Evolutionary conservation across 2,329 filamentous ascomycete genomes (phyloP), one percentile per base, ranked within the genome.

Genomic region (Trichoderma atroviride): DNA sequence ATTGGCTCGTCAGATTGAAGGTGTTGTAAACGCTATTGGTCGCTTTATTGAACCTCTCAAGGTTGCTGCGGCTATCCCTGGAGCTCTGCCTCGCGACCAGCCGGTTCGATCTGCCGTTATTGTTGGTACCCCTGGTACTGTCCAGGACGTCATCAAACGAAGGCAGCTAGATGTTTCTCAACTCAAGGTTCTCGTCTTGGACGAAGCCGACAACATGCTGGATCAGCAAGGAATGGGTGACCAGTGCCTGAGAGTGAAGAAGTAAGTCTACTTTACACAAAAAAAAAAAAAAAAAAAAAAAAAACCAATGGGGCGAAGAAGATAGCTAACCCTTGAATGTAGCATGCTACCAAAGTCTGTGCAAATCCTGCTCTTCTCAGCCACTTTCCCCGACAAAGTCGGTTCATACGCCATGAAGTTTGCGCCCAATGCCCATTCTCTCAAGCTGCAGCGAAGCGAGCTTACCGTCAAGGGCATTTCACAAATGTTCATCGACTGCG

Each of bases 171-270:
- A 97, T 74, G 81, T 89, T 0, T 88, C 86, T 22, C 82, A 89
- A 69, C 84, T 99, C 74, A 92, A 89, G 79, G 87, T 97, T 10
- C 86, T 99, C 71, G 95, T 97, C 68, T 86, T 99, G 65, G 96
- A 99, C 76, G 96, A 99, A 83, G 96, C 96, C 69, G 96, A 99
- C 83, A 98, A 97, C 83, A 99, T 99, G 96, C 84, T 99, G 70
- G 96, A 98, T 77, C 91, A 95, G 81, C 93, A 97, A 81, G 95
- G 96, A 63, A 85, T 99, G 68, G 96, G 96, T 64, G 96, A 98
- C 70, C 96, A 99, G 82, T 98, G 95, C 80, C 88, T 94, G 75
- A 90, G 94, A 74, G 93, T 97, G 74, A 97, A 96, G 84, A 81
- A 82, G 93, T 96, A 81, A 72, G 76, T 64, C 22, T 2, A 11